Conservation (phyloP, 2,329 filamentous ascomycete species). For the Onygenales sp. region DNA sequence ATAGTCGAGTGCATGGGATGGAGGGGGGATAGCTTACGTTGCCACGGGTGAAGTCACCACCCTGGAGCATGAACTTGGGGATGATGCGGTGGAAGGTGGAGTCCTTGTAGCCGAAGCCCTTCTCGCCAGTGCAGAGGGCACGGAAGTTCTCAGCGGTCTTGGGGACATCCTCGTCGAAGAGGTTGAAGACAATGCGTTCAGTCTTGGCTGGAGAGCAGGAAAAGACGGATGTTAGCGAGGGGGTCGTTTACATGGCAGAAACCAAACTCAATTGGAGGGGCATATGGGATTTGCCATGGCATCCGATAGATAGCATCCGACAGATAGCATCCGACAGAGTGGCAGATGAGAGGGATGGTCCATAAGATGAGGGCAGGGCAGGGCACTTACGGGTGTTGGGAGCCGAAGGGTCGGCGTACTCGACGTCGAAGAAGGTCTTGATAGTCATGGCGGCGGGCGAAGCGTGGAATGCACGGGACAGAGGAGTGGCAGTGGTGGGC, state of each 20-base stretch:
- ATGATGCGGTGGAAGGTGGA: constrained; percentile 91
- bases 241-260: too few species aligned
- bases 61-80: constrained; percentile 89
- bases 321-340: too few species aligned
- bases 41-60: constrained; percentile 86
- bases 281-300: too few species aligned
- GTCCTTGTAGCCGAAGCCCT: constrained; percentile 73
- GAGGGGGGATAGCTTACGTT: constrained; percentile 54
- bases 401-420: constrained; percentile 50
- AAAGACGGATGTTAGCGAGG: constrained; percentile 1
- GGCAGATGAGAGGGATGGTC: background rate
- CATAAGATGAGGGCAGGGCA: background rate
- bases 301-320: too few species aligned
- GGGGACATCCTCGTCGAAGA: constrained; percentile 78
- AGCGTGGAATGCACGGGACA: constrained; percentile 47
- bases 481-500: constrained; percentile 17
- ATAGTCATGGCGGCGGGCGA: constrained; percentile 65
- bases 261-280: too few species aligned
- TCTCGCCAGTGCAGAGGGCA: constrained; percentile 69
- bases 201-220: constrained; percentile 47
- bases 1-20: too few species aligned
- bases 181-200: constrained; percentile 79
- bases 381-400: constrained; percentile 9
- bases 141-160: constrained; percentile 83
- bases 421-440: constrained; percentile 68